These are phyloP conservation scores for Paramyrothecium roridum DNA, from an alignment of 2,329 filamentous ascomycete species.

Conservation along the genomic window DNA sequence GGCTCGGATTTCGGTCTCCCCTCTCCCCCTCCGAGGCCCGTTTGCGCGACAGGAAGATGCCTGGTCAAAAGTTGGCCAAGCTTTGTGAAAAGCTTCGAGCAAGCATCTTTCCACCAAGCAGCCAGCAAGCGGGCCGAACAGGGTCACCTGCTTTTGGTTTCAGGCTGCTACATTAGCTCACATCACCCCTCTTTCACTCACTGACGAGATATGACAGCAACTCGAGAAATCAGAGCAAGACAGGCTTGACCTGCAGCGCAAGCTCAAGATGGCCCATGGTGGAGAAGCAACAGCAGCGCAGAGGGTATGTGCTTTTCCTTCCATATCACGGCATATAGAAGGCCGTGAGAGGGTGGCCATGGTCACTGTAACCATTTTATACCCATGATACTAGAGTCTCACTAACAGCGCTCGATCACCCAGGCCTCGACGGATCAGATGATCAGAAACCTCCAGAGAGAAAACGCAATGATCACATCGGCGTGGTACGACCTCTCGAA, in stretches of 20 bases:
- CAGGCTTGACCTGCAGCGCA: constrained; percentile 52
- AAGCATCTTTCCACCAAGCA: too few relatives aligned
- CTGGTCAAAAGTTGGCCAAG: too few relatives aligned
- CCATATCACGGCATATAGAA: not conserved
- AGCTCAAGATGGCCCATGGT: constrained; percentile 49
- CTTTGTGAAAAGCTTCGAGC: too few relatives aligned
- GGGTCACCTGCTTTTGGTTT: too few relatives aligned
- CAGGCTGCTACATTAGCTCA: too few relatives aligned
- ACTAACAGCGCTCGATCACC: not conserved
- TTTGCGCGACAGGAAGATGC: too few relatives aligned
- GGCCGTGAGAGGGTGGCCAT: too few relatives aligned
- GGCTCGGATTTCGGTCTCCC: too few relatives aligned
- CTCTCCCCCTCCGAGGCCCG: too few relatives aligned
- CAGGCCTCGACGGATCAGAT: constrained; percentile 51
- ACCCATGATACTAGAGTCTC: not conserved
- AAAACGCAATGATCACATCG: constrained; percentile 75
- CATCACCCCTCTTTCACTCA: not conserved
- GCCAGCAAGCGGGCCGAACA: too few relatives aligned
- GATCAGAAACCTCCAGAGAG: constrained; percentile 69
- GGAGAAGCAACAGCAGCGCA: constrained; percentile 46
- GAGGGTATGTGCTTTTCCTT: constrained; percentile 42
- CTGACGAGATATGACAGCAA: constrained; percentile 38
- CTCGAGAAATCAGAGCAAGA: constrained; percentile 56
- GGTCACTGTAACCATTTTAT: not conserved
- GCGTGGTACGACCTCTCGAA: constrained; percentile 83